Percentiles rank a stretch among this genome's conserved stretches.
phyloP scores from a whole-genome alignment of 495 filamentous ascomycete species.

The Bathelium albidoporum region DNA sequence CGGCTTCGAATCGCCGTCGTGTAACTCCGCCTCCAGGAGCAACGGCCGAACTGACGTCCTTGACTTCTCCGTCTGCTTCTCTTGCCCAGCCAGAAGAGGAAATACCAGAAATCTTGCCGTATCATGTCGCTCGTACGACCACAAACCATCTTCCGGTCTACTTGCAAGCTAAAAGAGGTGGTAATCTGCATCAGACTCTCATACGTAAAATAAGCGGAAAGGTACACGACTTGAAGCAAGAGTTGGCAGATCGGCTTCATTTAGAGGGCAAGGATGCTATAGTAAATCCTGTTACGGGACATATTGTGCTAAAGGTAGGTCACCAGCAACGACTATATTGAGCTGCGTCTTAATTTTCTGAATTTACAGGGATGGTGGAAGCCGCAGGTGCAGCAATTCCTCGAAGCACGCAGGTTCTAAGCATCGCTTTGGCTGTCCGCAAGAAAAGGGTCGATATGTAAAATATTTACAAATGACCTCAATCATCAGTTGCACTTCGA shows the following conservation, averaged over 20 bases:
- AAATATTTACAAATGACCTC: slow-evolving; percentile 30
- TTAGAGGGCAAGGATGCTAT: slow-evolving; percentile 24
- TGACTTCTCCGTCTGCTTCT: slow-evolving; percentile 1
- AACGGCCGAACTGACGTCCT: neutral
- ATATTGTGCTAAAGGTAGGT: slow-evolving; percentile 28
- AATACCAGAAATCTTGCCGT: slow-evolving; percentile 37
- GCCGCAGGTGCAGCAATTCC: slow-evolving; percentile 15
- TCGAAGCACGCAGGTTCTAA: slow-evolving; percentile 22
- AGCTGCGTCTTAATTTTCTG: neutral
- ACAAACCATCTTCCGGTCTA: slow-evolving; percentile 76
- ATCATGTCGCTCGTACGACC: slow-evolving; percentile 61
- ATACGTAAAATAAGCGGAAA: slow-evolving; percentile 70
- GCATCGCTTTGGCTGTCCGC: neutral
- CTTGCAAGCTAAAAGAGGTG: slow-evolving; percentile 58
- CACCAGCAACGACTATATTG: neutral
- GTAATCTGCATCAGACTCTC: slow-evolving; percentile 63
- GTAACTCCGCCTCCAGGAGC: slow-evolving; percentile 9
- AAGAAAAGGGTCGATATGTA: neutral
- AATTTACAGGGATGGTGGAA: slow-evolving; percentile 15
- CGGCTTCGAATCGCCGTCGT: slow-evolving; percentile 19
- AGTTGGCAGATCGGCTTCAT: slow-evolving; percentile 26
- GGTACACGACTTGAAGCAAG: slow-evolving; percentile 25
- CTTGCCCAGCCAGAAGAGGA: slow-evolving; percentile 7
- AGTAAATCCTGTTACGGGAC: slow-evolving; percentile 30
- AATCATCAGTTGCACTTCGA: neutral